Base-by-base conservation (phyloP, 495 filamentous ascomycete species). In the Aspergillus avenaceus region DNA sequence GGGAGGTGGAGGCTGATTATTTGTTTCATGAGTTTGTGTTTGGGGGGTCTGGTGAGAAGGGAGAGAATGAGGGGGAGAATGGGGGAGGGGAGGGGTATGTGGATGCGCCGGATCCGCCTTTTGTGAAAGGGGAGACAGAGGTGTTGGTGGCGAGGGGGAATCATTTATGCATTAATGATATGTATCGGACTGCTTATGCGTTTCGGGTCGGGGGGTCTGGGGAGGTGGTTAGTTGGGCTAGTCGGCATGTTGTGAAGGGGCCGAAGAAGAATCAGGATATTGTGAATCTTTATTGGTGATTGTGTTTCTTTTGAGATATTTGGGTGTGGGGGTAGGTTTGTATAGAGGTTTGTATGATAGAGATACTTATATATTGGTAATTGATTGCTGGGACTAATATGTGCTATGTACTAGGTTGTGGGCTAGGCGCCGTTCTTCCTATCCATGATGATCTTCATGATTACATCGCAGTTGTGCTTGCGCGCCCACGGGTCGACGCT, bases 201-300 rank as follows among this genome's bases (percentile, higher is more conserved):
- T 76, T 76, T 50, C 59, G 70, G n/a, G 60, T 76, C 18, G 43
- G 52, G 3, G 64, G 60, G 22, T 65, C 60, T 0, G 71, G 71
- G 1, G 65, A 72, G 45, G 63, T 74, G 43, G 21, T 74, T 27
- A 73, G 67, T 38, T 76, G 73, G 73, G 62, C 70, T 6, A 74
- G 71, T 65, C 65, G 70, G 8, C 73, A 76, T 65, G 69, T 73
- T 25, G 73, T 76, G 9, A 62, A 58, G 43, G 73, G 73, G 12
- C 73, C 73, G 51, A 73, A 67, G 61, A 76, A 76, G 55, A 58
- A 66, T n/a, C 73, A 76, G 58, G 71, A 74, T 50, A 76, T 76
- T 56, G 56, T 70, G 27, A 75, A 75, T 60, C 53, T 59, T 7
- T 74, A 74, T 45, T 48, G 44, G 47, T 26, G 24, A n/a, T n/a